These are phyloP conservation scores for Termitomyces sp. DNA, from an alignment of 768 basidiomycete genomes.

Conservation along the genomic window DNA sequence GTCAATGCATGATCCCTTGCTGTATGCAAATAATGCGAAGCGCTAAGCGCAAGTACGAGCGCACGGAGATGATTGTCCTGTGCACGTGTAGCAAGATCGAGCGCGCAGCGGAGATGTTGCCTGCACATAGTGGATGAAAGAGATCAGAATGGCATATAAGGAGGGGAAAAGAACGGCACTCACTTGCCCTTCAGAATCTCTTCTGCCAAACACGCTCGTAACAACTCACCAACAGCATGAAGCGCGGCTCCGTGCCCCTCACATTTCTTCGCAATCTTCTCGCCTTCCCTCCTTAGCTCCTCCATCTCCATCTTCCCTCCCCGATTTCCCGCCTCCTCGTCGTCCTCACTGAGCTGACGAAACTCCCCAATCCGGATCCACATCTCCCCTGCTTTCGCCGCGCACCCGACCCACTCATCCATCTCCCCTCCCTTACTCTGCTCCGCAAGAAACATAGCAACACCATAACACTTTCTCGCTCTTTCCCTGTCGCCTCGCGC, in stretches of 20 bases:
- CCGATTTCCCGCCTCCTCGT: slow-evolving; percentile 13
- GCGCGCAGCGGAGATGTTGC: slow-evolving; percentile 52
- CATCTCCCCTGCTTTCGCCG: slow-evolving; percentile 49
- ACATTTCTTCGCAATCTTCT: slow-evolving; percentile 39
- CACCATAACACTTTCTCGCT: slow-evolving; percentile 58
- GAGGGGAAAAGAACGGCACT: slow-evolving; percentile 18
- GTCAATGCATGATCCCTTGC: too few relatives aligned
- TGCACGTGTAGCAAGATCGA: slow-evolving; percentile 50
- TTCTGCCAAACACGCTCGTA: slow-evolving; percentile 46
- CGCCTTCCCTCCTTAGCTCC: slow-evolving; percentile 25
- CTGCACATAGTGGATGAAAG: slow-evolving; percentile 24
- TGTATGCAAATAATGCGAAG: slow-evolving; percentile 69
- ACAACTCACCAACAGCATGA: slow-evolving; percentile 46
- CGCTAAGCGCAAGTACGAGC: slow-evolving; percentile 59
- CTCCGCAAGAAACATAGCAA: slow-evolving; percentile 47
- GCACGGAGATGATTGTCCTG: slow-evolving; percentile 74
- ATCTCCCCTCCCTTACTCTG: slow-evolving; percentile 16
- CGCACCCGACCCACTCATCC: slow-evolving; percentile 36
- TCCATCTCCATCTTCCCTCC: slow-evolving; percentile 19
- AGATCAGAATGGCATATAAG: slow-evolving; percentile 5
- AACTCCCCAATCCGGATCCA: slow-evolving; percentile 42
- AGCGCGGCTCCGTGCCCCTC: slow-evolving; percentile 49
- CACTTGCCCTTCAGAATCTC: slow-evolving; percentile 65
- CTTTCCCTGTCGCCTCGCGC: slow-evolving; percentile 47
- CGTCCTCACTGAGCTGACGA: slow-evolving; percentile 11